phyloP scores from a whole-genome alignment of 306 rosid species.

The Acacia melanoxylon region DNA sequence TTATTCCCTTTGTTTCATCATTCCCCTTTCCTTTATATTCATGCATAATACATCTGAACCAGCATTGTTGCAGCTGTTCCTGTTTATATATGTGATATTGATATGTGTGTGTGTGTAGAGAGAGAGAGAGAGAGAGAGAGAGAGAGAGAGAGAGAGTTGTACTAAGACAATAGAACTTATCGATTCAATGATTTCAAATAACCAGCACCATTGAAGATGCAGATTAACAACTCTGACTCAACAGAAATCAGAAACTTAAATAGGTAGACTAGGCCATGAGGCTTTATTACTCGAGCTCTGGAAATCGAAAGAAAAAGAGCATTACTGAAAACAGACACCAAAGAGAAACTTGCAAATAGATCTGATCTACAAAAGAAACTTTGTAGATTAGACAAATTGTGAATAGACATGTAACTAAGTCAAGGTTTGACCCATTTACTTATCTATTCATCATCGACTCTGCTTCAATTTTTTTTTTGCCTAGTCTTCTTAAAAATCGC shows the following conservation, averaged over 20 bases:
- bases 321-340: background rate
- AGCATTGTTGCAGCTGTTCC: background rate
- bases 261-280: background rate
- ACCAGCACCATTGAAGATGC: background rate
- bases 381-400: background rate
- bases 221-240: background rate
- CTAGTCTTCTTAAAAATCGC: background rate
- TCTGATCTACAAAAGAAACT: background rate
- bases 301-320: background rate
- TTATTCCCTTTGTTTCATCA: background rate
- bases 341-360: background rate
- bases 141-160: background rate
- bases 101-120: background rate
- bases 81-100: background rate
- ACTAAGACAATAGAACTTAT: background rate
- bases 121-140: background rate
- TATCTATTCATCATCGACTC: background rate
- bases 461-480: background rate
- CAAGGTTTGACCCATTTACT: background rate
- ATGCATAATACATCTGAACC: background rate
- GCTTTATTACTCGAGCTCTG: background rate
- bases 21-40: background rate
- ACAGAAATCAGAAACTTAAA: background rate
- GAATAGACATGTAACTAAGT: background rate
- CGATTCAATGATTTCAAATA: background rate